Percentiles rank a stretch among this genome's conserved stretches.
These are phyloP conservation scores for Pelagophyceae sp. DNA, from an alignment of 352 stramenopile species.

Conservation along the genomic window DNA sequence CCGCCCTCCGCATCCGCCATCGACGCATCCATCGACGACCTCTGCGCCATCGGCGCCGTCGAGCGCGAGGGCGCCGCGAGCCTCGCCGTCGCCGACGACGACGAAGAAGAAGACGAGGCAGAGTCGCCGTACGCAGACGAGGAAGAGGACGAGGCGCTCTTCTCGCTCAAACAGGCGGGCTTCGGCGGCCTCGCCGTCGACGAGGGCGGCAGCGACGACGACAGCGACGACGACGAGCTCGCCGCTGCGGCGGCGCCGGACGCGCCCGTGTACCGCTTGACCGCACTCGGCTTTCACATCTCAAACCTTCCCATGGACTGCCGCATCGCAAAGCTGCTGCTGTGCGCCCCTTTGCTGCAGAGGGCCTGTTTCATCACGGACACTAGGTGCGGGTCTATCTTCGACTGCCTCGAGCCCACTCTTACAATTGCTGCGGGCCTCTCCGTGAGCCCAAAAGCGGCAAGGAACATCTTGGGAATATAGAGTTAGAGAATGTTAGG, in stretches of 20 bases:
- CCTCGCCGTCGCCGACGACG: neutral
- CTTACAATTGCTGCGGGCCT: constrained; percentile 69
- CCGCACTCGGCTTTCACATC: constrained; percentile 80
- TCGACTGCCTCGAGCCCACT: constrained; percentile 65
- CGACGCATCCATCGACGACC: constrained; percentile 71
- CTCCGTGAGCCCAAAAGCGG: too few species aligned
- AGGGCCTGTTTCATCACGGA: too few species aligned
- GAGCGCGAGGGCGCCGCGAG: neutral
- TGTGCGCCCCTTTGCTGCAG: too few species aligned
- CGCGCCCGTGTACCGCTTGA: constrained; percentile 50
- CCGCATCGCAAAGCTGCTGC: constrained; percentile 86
- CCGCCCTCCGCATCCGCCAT: constrained; percentile 73
- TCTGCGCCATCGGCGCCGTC: constrained; percentile 51
- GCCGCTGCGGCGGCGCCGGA: neutral
- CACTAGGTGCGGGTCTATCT: constrained; percentile 80
- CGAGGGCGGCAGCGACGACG: neutral
- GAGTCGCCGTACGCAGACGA: neutral
- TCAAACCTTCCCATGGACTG: constrained; percentile 87
- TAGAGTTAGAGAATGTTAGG: too few species aligned
- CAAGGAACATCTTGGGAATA: too few species aligned
- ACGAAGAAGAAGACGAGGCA: neutral
- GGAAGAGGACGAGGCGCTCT: neutral
- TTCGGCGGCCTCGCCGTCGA: neutral
- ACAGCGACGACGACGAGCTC: neutral
- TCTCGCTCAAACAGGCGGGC: neutral